Conservation (phyloP, 78 protist species). For the Dictyostelium brefeldianum region DNA sequence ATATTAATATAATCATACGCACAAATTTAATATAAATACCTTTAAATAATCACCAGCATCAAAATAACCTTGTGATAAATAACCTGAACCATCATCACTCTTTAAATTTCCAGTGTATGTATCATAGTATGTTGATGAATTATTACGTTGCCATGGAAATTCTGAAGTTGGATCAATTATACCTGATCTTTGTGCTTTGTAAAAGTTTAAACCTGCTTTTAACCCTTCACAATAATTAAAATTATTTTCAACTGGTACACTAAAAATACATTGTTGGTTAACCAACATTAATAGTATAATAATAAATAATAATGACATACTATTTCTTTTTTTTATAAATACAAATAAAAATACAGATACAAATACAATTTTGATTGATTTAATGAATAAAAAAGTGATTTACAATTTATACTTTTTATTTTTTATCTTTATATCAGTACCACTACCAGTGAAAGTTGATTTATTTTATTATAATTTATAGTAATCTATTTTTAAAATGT, state of each 20-base stretch:
- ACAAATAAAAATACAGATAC: neutral
- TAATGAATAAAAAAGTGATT: too few species aligned
- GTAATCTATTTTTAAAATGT: too few species aligned
- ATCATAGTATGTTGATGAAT: neutral
- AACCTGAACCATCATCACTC: neutral
- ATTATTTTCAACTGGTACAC: neutral
- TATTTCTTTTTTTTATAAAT: neutral
- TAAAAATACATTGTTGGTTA: neutral
- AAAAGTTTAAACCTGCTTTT: neutral
- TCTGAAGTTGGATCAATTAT: neutral
- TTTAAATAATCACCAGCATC: constrained; percentile 19
- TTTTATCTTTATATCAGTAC: too few species aligned
- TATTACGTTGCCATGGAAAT: neutral
- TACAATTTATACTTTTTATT: neutral
- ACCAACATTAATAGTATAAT: neutral
- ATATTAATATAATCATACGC: neutral
- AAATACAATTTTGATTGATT: too few species aligned
- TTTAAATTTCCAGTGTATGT: neutral
- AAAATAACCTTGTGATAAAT: constrained; percentile 19
- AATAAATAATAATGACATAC: neutral
- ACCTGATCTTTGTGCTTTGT: neutral
- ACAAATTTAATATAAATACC: neutral
- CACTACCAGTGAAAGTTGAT: too few species aligned
- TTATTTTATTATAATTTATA: too few species aligned
- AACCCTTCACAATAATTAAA: constrained; percentile 6